These are phyloP conservation scores for Aspergillus sp. DNA, from an alignment of 2,329 filamentous ascomycete genomes.

Conservation along the genomic window DNA sequence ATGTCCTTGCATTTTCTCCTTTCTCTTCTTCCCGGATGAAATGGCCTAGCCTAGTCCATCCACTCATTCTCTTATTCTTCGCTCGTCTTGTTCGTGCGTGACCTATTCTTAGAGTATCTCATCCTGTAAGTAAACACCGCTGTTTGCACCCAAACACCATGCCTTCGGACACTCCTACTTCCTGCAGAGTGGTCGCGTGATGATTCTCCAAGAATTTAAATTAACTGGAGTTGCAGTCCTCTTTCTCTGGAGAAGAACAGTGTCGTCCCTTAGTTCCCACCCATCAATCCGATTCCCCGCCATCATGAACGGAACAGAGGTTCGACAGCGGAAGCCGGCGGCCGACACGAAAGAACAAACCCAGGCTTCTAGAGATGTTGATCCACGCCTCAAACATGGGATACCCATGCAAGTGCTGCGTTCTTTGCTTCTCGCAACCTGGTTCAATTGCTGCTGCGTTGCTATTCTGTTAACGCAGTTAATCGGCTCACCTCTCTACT, in stretches of 20 bases:
- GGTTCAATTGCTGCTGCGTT: conserved; percentile 45
- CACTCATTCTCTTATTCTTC: conserved; percentile 4
- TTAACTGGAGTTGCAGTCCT: conserved; percentile 3
- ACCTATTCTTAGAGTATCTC: not conserved
- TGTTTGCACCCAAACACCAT: conserved; percentile 1
- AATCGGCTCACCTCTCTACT: conserved; percentile 60
- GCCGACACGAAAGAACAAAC: conserved; percentile 15
- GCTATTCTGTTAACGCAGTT: conserved; percentile 56
- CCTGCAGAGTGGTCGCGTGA: conserved; percentile 7
- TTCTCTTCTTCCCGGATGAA: not conserved
- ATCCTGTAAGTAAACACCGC: conserved; percentile 11
- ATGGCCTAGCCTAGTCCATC: conserved; percentile 3
- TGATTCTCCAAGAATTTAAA: not conserved
- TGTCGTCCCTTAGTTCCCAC: not conserved
- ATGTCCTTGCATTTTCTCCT: conserved; percentile 3
- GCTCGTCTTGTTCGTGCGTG: not conserved
- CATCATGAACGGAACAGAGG: conserved; percentile 33
- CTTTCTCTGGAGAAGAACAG: not conserved
- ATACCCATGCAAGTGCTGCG: conserved; percentile 46
- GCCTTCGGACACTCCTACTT: not conserved
- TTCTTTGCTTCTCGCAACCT: conserved; percentile 44
- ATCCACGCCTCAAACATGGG: conserved; percentile 46
- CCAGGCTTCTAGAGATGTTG: conserved; percentile 23
- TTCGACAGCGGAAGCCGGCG: conserved; percentile 32
- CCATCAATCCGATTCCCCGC: not conserved